Evolutionary conservation across 148 eudicot species (phyloP), one percentile per base, ranked within the genome.

Genomic region (Vaccinium macrocarpon): DNA sequence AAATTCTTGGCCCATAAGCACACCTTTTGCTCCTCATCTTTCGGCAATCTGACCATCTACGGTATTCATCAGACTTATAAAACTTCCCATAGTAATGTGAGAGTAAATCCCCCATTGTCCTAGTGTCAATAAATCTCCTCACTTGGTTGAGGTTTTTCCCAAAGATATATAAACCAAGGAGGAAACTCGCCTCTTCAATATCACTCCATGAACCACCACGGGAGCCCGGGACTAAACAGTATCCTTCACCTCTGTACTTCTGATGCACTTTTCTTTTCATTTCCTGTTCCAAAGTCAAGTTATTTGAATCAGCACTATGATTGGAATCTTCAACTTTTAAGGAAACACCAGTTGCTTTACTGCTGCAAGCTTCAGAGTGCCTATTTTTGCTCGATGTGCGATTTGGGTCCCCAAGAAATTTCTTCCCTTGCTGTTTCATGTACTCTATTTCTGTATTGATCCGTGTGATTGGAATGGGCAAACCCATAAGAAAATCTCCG

Each of bases 111-210:
- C 95, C 95, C 87, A 90, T 85, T n/a, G 85, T 75, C 86, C 93
- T 95, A 27, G 86, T 90, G 59, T 85, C 97, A 66, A 94, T 81
- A 86, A 94, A 94, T 62, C 75, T 88, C 80, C 78, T 84, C 79
- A 95, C 88, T 75, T 56, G 87, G 78, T 82, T 90, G 80, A 95
- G 94, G 70, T 92, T 90, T 88, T 94, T 95, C 85, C 90, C 92
- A 78, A 94, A 93, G 46, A 95, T 84, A 82, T 92, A 95, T 80
- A 95, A 86, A 38, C 97, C 97, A 68, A 95, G 93, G 57, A 94
- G 86, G 84, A 95, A 95, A 80, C 93, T 87, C 42, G 83, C 90
- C 87, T 87, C 90, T 82, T 94, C 97, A 74, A 87, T 81, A 57
- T 88, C 90, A 86, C 86, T 94, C 97, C 97, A 92, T 14, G 87